These are phyloP conservation scores for Ogataea pini DNA, from an alignment of 805 yeast genomes.

Conservation along the genomic window DNA sequence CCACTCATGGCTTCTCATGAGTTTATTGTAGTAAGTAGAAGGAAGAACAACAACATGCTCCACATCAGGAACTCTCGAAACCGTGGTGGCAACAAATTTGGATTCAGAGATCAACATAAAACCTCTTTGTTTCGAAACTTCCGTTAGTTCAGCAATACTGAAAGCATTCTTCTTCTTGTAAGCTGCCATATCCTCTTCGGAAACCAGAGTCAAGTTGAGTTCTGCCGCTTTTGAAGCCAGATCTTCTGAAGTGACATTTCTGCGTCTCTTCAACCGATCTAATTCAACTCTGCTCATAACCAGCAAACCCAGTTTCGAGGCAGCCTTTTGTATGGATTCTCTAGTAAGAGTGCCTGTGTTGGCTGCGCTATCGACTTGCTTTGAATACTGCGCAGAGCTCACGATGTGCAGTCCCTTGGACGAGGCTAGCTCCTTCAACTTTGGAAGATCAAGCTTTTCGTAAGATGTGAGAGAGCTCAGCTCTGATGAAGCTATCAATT, in stretches of 20 bases:
- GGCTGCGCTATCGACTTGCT: constrained; percentile 5
- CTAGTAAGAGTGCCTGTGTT: constrained; percentile 3
- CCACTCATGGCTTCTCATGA: constrained; percentile 45
- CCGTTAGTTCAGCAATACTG: constrained; percentile 32
- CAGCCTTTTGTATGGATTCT: constrained; percentile 19
- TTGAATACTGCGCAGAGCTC: constrained; percentile 19
- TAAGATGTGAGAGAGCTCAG: neutral
- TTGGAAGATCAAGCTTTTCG: constrained; percentile 1
- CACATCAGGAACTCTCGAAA: constrained; percentile 53
- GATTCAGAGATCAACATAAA: constrained; percentile 56
- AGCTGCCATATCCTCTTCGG: constrained; percentile 27
- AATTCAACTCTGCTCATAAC: constrained; percentile 37
- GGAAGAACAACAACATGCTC: constrained; percentile 65
- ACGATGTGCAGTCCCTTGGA: constrained; percentile 18
- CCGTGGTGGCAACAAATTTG: constrained; percentile 65
- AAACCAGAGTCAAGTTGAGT: constrained; percentile 39
- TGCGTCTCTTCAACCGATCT: constrained; percentile 29
- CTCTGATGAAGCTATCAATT: neutral
- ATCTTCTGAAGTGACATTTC: constrained; percentile 34
- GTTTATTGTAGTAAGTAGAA: constrained; percentile 58
- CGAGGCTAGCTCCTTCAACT: constrained; percentile 18
- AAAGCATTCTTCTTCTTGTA: constrained; percentile 17
- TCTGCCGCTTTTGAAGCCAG: constrained; percentile 41
- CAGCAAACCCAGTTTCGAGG: constrained; percentile 35
- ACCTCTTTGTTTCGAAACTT: constrained; percentile 47